phyloP scores from a whole-genome alignment of 306 rosid genomes.

The Cicer cuneatum region DNA sequence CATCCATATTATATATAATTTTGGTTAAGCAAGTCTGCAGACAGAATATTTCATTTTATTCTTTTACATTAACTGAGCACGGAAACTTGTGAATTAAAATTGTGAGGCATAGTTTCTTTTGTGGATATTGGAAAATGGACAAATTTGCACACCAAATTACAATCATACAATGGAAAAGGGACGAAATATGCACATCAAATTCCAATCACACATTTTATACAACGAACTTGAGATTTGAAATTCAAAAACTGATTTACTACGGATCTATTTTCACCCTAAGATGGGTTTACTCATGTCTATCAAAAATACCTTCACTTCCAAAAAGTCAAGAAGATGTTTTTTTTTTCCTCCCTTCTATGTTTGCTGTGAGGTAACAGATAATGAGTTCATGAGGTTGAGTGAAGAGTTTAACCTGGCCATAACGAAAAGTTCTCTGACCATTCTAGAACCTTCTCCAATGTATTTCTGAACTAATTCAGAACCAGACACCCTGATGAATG shows the following conservation, averaged over 20 bases:
- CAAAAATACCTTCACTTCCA: conserved; percentile 14
- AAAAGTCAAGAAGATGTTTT: not conserved
- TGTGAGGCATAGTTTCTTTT: not conserved
- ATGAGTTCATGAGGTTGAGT: conserved; percentile 6
- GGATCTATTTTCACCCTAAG: not conserved
- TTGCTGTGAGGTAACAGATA: not conserved
- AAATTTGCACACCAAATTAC: not conserved
- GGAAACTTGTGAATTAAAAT: not conserved
- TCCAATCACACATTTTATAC: conserved; percentile 14
- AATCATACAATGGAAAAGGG: not conserved
- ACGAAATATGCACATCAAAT: not conserved
- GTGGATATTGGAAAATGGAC: not conserved
- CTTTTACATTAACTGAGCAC: not conserved
- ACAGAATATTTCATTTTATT: not conserved
- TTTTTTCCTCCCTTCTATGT: not conserved
- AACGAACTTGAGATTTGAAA: conserved; percentile 28
- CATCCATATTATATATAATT: no score
- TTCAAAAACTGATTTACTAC: conserved; percentile 1
- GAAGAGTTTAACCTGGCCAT: conserved; percentile 90
- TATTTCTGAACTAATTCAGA: conserved; percentile 97
- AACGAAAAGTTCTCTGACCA: conserved; percentile 97
- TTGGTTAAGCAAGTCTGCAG: conserved; percentile 20
- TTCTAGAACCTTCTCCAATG: conserved; percentile 99
- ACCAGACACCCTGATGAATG: conserved; percentile 99
- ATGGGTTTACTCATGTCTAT: not conserved